Percentiles rank a stretch among this genome's conserved stretches.
These are phyloP conservation scores for Sarocladium kiliense DNA, from an alignment of 2,329 filamentous ascomycete genomes.

Conservation along the genomic window DNA sequence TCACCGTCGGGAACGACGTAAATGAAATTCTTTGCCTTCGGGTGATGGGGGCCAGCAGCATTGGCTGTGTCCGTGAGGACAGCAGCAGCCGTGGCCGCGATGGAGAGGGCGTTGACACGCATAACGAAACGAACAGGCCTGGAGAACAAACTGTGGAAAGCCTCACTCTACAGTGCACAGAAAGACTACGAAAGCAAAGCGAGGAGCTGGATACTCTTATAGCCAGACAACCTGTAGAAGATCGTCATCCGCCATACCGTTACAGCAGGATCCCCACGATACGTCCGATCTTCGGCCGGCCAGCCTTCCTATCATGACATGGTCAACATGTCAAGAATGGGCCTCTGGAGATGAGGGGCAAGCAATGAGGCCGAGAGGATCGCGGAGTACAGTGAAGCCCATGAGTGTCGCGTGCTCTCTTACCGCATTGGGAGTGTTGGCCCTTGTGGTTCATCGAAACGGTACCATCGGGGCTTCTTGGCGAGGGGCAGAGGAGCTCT, in stretches of 20 bases:
- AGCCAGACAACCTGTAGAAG: not conserved
- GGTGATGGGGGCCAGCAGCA: not conserved
- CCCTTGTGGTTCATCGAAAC: not conserved
- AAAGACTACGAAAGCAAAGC: no score
- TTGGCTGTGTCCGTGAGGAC: not conserved
- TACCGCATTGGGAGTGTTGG: not conserved
- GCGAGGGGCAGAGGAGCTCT: not conserved
- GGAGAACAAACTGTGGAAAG: no score
- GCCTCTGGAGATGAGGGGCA: not conserved
- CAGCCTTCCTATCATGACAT: not conserved
- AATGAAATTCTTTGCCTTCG: slow-evolving; percentile 24
- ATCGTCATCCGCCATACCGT: not conserved
- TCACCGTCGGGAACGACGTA: slow-evolving; percentile 25
- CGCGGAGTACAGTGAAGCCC: not conserved
- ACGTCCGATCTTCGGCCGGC: slow-evolving; percentile 1
- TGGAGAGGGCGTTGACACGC: not conserved
- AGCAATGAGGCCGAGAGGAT: not conserved
- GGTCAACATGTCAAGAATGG: not conserved
- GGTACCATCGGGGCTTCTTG: not conserved
- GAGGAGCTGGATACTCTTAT: no score
- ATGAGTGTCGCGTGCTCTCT: slow-evolving; percentile 8
- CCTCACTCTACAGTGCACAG: not conserved
- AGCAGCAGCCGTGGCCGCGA: not conserved
- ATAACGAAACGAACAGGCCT: no score
- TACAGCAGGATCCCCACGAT: not conserved